Percentiles rank a stretch among this genome's conserved stretches.
Conservation (phyloP, 2,329 filamentous ascomycete species). For the Colletotrichum sp. region DNA sequence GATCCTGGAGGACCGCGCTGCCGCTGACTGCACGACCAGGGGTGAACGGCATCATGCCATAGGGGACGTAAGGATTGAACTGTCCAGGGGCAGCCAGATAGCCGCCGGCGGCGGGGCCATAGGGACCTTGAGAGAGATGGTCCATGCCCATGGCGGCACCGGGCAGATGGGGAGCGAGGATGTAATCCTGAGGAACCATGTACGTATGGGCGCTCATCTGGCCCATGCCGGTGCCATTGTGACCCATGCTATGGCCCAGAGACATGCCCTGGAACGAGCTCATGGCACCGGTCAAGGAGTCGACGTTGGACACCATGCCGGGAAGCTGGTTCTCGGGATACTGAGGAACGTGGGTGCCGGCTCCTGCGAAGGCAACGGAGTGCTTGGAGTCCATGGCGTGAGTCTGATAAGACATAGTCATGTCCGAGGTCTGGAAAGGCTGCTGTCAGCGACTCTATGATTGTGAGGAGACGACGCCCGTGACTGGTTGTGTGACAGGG, state of each 20-base stretch:
- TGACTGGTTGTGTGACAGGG: neutral
- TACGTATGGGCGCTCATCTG: conserved; percentile 39
- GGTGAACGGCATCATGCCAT: conserved; percentile 55
- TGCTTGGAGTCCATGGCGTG: conserved; percentile 41
- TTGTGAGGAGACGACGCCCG: neutral
- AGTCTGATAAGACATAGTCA: conserved; percentile 39
- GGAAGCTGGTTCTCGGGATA: conserved; percentile 20
- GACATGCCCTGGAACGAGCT: conserved; percentile 33
- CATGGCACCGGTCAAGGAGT: conserved; percentile 11
- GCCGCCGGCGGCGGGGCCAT: conserved; percentile 39
- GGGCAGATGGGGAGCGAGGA: conserved; percentile 38
- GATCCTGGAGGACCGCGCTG: conserved; percentile 44
- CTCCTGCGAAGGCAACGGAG: conserved; percentile 27
- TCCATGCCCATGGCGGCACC: conserved; percentile 36
- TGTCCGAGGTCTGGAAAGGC: neutral
- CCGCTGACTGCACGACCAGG: conserved; percentile 47
- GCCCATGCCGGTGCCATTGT: conserved; percentile 21
- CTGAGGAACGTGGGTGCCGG: conserved; percentile 4
- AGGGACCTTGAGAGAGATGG: conserved; percentile 30
- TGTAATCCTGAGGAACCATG: conserved; percentile 42
- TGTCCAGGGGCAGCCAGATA: conserved; percentile 40
- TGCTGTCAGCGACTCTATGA: neutral
- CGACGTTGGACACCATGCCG: conserved; percentile 14
- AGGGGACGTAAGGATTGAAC: conserved; percentile 35
- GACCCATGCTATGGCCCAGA: conserved; percentile 37